Evolutionary conservation across 805 yeast genomes (phyloP).

Genomic region (Gaillardinia entomophila): DNA sequence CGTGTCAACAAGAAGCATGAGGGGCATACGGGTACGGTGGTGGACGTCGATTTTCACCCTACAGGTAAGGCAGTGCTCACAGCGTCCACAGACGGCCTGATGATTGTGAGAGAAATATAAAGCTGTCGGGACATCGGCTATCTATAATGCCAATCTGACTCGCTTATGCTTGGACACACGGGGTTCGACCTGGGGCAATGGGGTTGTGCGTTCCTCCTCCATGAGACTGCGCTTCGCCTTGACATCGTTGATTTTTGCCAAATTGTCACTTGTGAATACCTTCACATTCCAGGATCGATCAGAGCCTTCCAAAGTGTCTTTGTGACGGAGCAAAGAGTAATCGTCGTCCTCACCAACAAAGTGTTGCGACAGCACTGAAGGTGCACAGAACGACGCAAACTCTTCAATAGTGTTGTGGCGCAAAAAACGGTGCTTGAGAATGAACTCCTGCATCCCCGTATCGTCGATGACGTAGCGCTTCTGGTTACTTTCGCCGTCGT

Average conservation of each 20-base stretch:
- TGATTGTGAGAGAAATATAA: constrained; percentile 41
- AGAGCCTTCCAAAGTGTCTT: constrained; percentile 4
- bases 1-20: constrained; percentile 41
- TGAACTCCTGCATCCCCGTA: constrained; percentile 50
- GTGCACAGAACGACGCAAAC: constrained; percentile 29
- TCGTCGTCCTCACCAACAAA: constrained; percentile 10
- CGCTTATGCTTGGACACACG: constrained; percentile 1
- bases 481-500: constrained; percentile 6
- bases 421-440: constrained; percentile 46
- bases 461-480: constrained; percentile 50
- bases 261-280: constrained; percentile 25
- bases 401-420: constrained; percentile 25
- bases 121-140: no score
- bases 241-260: constrained; percentile 17
- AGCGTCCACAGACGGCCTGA: constrained; percentile 50
- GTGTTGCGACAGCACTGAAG: constrained; percentile 6
- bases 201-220: not conserved
- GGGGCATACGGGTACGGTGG: constrained; percentile 60
- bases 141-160: constrained; percentile 1
- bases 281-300: constrained; percentile 19
- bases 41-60: constrained; percentile 56
- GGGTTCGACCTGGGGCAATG: no score
- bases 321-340: constrained; percentile 16
- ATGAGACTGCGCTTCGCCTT: no score
- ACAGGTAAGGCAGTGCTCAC: constrained; percentile 35